Base-by-base conservation (phyloP, 2,329 filamentous ascomycete species). In the Coleophoma crateriformis region DNA sequence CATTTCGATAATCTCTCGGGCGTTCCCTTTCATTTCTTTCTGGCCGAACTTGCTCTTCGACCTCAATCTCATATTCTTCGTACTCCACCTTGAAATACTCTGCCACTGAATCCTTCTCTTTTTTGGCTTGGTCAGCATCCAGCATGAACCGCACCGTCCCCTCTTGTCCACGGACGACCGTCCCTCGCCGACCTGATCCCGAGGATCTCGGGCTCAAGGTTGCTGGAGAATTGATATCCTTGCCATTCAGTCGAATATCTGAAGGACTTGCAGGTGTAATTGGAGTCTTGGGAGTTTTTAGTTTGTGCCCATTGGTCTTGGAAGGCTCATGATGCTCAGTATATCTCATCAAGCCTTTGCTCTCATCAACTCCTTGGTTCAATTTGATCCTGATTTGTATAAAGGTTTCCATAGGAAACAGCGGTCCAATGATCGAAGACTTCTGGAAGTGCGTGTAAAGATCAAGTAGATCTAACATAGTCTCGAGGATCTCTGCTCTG, bases 91-190 rank as follows among this genome's bases (percentile, higher is more conserved):
- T 81, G 63, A 86, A 89, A 65, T 85, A 90, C 45, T 78, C 74
- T 4, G 77, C 76, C 2, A 91, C 85, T 12, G 78, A 75, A 12
- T 77, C 76, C 58, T 82, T 80, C 68, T 99, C 94, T 14, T 76
- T 75, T 43, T 79, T 77, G 2, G 90, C 90, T 45, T 85, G 79
- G 48, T 86, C 84, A 0, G 85, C 81, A 56, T 96, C 88, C 45
- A 97, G 84, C 68, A 96, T 89, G 66, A 96, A 97, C 7, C 94
- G 81, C 56, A 95, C 82, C 0, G 92, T 95, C 7, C 87, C 87
- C 19, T 89, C 85, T 59, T 77, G 67, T 68, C 70, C 55, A 65
- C 58, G 54, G 15, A 44, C 48, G 7, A 54, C 54, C n/a, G 56
- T 49, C 11, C 53, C 54, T 27, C 53, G 56, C 38, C 54, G 57